These are phyloP conservation scores for Ogataea trehaloabstinens DNA, from an alignment of 805 yeast species.

Conservation along the genomic window DNA sequence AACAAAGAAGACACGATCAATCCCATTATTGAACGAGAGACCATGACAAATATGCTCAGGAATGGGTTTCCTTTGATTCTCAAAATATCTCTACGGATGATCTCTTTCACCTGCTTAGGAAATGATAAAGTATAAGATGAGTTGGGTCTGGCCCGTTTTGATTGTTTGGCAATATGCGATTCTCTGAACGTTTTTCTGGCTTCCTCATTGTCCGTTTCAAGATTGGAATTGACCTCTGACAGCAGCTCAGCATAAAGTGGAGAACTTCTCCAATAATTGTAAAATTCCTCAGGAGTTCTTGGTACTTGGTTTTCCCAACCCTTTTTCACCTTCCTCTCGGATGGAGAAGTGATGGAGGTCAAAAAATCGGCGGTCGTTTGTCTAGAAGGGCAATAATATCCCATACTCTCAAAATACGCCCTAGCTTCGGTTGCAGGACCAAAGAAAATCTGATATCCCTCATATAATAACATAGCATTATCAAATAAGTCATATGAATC, in stretches of 20 bases:
- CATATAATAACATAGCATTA: constrained; percentile 38
- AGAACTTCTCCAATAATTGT: constrained; percentile 37
- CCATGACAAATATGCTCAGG: constrained; percentile 38
- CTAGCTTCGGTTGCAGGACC: constrained; percentile 37
- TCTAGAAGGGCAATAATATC: constrained; percentile 43
- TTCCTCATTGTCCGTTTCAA: constrained; percentile 8
- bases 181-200: constrained; percentile 10
- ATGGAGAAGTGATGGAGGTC: constrained; percentile 34
- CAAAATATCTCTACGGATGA: constrained; percentile 44
- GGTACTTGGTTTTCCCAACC: constrained; percentile 41
- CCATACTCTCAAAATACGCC: constrained; percentile 38
- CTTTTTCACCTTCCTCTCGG: constrained; percentile 29
- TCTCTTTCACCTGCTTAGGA: constrained; percentile 48
- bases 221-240: constrained; percentile 34
- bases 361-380: constrained; percentile 45
- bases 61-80: constrained; percentile 51
- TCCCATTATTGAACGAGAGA: constrained; percentile 51
- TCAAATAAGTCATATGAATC: constrained; percentile 42
- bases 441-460: constrained; percentile 41
- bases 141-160: constrained; percentile 41
- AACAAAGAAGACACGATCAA: constrained; percentile 55
- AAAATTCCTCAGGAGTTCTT: constrained; percentile 39
- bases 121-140: constrained; percentile 53
- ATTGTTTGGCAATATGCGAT: constrained; percentile 41
- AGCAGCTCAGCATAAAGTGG: constrained; percentile 33